Percentiles rank a stretch among this genome's conserved stretches.
Evolutionary conservation across 768 basidiomycete genomes (phyloP).

Genomic region (Phanerodontia chrysosporium): DNA sequence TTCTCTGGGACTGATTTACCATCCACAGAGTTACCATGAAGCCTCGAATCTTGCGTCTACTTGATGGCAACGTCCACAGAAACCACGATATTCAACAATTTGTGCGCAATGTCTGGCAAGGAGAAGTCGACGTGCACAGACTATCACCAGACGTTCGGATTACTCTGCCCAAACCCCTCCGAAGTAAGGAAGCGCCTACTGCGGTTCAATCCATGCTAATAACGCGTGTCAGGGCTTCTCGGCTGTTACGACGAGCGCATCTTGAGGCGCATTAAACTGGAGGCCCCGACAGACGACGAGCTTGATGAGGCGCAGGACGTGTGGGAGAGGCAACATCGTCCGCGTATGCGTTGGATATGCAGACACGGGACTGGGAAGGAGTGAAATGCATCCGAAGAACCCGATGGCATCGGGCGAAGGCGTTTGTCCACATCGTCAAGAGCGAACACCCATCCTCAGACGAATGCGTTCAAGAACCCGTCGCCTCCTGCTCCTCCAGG

Average conservation of each 20-base stretch:
- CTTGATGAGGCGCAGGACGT: not conserved
- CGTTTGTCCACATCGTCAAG: not conserved
- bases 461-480: not conserved
- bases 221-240: not conserved
- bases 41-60: not conserved
- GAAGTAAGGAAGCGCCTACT: not conserved
- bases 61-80: not conserved
- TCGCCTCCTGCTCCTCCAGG: not conserved
- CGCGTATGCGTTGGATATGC: not conserved
- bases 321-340: not conserved
- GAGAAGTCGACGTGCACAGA: not conserved
- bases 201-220: not conserved
- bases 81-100: not conserved
- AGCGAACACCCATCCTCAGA: not conserved
- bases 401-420: not conserved
- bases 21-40: not conserved
- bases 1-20: not conserved
- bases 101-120: conserved; percentile 1
- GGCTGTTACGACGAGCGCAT: not conserved
- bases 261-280: not conserved
- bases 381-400: not conserved
- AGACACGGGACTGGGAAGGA: not conserved
- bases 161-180: not conserved
- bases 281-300: not conserved
- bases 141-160: not conserved